Base-by-base conservation (phyloP, 2,329 filamentous ascomycete species). In the Lizonia empirigonia region DNA sequence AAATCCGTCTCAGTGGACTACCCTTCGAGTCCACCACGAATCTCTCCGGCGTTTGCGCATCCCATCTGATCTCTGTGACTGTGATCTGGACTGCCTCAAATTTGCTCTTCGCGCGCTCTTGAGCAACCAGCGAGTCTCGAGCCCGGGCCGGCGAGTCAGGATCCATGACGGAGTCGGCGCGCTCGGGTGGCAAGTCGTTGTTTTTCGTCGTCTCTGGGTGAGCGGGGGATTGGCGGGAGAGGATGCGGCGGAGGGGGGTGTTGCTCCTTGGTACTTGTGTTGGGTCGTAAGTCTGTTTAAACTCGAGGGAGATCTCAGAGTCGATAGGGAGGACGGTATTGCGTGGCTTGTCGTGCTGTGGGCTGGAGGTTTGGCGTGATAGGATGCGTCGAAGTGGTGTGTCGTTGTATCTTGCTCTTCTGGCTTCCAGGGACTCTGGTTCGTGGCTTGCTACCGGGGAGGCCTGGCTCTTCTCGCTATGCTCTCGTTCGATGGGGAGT, bases 301-400 rank as follows among this genome's bases (percentile, higher is more conserved):
- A n/a, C n/a, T n/a, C n/a, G n/a, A n/a, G n/a, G n/a, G n/a, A n/a
- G n/a, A n/a, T n/a, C n/a, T n/a, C n/a, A n/a, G n/a, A n/a, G 4
- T 27, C 8, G n/a, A 18, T 13, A 15, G 5, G n/a, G n/a, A n/a
- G n/a, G n/a, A n/a, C n/a, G n/a, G n/a, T n/a, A 4, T 20, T 12
- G 8, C n/a, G 4, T 40, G 15, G n/a, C 10, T 38, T 4, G 18
- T 15, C 30, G 24, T 29, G 10, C 10, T 19, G 7, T 12, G 32
- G 8, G 6, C n/a, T 4, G 10, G 20, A 34, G 2, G 27, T 23
- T 24, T 50, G 47, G 4, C 16, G 39, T 3, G 23, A 50, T 2
- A 50, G 5, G 27, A 50, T 38, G 19, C 48, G 48, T 3, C 48
- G 40, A 18, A 50, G 48, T 12, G 48, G 48, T 4, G 48, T 50